Evolutionary conservation across 768 basidiomycete species (phyloP).

Genomic region (Pleurotus eryngii): DNA sequence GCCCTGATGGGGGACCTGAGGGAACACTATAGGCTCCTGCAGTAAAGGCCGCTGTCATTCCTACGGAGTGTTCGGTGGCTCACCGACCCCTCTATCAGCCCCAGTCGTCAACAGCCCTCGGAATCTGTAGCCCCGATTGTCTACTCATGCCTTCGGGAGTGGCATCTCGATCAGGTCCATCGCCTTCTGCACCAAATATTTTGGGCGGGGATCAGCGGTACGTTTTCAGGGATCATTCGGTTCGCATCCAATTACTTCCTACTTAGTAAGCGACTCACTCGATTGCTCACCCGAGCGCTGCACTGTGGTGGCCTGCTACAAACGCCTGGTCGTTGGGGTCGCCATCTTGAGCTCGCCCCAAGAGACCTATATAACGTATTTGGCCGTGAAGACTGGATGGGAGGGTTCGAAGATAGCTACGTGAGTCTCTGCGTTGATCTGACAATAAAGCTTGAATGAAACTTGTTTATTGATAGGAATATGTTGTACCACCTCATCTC

Average conservation of each 20-base stretch:
- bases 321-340: conserved; percentile 65
- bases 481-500: conserved; percentile 77
- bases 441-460: background rate
- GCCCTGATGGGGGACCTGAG: conserved; percentile 69
- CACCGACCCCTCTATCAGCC: conserved; percentile 35
- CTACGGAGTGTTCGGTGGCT: conserved; percentile 4
- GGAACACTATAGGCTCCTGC: conserved; percentile 57
- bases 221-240: conserved; percentile 12
- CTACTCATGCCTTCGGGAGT: conserved; percentile 56
- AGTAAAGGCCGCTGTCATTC: conserved; percentile 35
- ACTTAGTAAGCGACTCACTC: conserved; percentile 65
- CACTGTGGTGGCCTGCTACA: conserved; percentile 75
- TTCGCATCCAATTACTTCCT: conserved; percentile 4
- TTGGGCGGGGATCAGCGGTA: conserved; percentile 78
- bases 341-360: conserved; percentile 76
- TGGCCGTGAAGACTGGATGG: conserved; percentile 78
- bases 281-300: conserved; percentile 66
- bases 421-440: conserved; percentile 32
- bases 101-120: conserved; percentile 43
- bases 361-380: conserved; percentile 81
- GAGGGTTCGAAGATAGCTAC: conserved; percentile 77
- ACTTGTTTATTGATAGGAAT: conserved; percentile 36
- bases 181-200: conserved; percentile 65
- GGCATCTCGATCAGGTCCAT: conserved; percentile 68
- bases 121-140: conserved; percentile 52